Evolutionary conservation across 208 protist genomes (phyloP).

Genomic region (Angomonas desouzai): DNA sequence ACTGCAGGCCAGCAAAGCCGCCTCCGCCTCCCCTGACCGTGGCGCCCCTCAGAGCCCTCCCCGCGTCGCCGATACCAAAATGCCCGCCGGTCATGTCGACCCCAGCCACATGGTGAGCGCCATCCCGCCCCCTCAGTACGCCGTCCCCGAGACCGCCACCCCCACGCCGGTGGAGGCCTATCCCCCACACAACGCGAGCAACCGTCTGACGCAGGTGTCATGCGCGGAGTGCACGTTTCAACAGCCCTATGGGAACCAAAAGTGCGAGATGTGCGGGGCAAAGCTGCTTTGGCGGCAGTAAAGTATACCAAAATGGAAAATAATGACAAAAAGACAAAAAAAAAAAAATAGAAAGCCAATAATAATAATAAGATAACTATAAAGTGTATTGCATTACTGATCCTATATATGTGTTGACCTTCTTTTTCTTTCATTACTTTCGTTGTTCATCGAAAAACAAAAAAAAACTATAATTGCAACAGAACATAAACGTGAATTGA

Average conservation of each 20-base stretch:
- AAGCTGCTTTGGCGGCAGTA: background rate
- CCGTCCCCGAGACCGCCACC: background rate
- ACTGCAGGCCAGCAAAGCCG: background rate
- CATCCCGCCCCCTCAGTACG: constrained; percentile 1
- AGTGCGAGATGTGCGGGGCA: constrained; percentile 31
- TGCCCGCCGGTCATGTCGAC: background rate
- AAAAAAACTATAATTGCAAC: no score
- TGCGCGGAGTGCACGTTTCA: constrained; percentile 44
- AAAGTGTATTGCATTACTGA: background rate
- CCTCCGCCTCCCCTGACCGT: background rate
- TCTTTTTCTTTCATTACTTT: constrained; percentile 1
- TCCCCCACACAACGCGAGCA: background rate
- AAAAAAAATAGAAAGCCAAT: background rate
- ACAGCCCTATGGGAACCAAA: constrained; percentile 29
- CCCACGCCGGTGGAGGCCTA: background rate
- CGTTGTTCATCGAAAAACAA: no score
- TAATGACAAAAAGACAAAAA: background rate
- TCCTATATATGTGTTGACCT: background rate
- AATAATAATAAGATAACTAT: background rate
- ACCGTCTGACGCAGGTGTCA: constrained; percentile 13
- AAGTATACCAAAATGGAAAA: constrained; percentile 1
- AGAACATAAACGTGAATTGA: no score
- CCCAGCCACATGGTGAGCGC: background rate
- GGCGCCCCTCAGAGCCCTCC: background rate
- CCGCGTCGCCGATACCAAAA: background rate